Percentiles rank a stretch among this genome's conserved stretches.
Conservation (phyloP, 805 yeast species). For the Millerozyma miso region DNA sequence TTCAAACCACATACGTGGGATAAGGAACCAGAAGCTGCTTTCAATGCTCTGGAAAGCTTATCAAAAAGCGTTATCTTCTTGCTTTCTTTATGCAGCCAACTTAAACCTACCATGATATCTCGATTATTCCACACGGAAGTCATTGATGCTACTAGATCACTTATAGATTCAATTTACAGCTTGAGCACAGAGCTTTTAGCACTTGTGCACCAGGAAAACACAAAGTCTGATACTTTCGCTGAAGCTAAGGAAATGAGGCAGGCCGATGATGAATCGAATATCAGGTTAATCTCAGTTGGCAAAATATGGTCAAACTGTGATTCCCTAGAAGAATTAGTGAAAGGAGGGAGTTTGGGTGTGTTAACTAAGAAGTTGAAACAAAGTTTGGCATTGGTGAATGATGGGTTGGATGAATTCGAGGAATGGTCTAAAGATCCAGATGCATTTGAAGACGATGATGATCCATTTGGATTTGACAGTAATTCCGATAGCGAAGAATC, state of each 20-base stretch:
- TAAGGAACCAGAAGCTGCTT: constrained; percentile 43
- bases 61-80: constrained; percentile 42
- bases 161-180: constrained; percentile 3
- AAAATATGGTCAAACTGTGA: constrained; percentile 71
- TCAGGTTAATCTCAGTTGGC: constrained; percentile 57
- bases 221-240: constrained; percentile 4
- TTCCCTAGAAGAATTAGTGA: constrained; percentile 34
- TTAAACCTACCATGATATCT: constrained; percentile 23
- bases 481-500: constrained; percentile 26
- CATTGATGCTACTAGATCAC: constrained; percentile 15
- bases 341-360: constrained; percentile 51
- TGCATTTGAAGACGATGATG: constrained; percentile 37
- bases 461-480: constrained; percentile 49
- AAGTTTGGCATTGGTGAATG: constrained; percentile 47
- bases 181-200: constrained; percentile 12
- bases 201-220: constrained; percentile 10
- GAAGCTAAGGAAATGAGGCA: constrained; percentile 11
- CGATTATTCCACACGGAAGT: constrained; percentile 38
- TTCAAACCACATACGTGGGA: constrained; percentile 54
- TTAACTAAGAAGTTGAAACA: constrained; percentile 44
- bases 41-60: constrained; percentile 43
- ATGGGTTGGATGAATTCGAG: constrained; percentile 61
- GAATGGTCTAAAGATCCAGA: constrained; percentile 68
- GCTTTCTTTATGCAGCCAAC: constrained; percentile 38
- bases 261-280: constrained; percentile 24